phyloP scores from a whole-genome alignment of 805 yeast species.

The Kluyveromyces nonfermentans region DNA sequence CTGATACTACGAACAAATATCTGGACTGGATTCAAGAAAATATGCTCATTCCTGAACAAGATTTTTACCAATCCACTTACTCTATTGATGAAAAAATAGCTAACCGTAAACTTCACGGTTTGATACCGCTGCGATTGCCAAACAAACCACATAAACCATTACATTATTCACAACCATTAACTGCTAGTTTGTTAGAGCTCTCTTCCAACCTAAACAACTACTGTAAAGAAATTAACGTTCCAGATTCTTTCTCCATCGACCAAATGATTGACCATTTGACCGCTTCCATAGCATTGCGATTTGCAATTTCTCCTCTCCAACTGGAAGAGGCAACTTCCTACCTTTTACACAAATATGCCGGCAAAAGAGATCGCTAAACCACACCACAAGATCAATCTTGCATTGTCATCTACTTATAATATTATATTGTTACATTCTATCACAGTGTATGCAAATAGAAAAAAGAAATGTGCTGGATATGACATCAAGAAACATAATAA shows the following conservation, averaged over 20 bases:
- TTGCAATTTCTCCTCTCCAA: background rate
- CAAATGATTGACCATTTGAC: background rate
- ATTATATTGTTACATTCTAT: no score
- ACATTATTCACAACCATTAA: background rate
- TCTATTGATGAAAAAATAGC: constrained; percentile 26
- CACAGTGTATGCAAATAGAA: no score
- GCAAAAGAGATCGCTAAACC: background rate
- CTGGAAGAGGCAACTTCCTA: background rate
- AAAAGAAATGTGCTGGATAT: no score
- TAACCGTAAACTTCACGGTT: constrained; percentile 18
- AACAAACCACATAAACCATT: background rate
- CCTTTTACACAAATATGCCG: background rate
- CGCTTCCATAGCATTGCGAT: background rate
- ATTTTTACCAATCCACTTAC: constrained; percentile 7
- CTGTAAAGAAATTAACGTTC: background rate
- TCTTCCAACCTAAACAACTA: background rate
- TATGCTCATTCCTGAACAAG: constrained; percentile 12
- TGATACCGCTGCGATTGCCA: constrained; percentile 16
- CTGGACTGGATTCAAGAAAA: constrained; percentile 23
- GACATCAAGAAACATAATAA: no score
- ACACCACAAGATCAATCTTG: background rate
- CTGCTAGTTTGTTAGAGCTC: background rate
- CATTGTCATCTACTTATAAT: no score
- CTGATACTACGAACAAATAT: constrained; percentile 15
- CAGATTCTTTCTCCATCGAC: background rate